These are phyloP conservation scores for Dendrocalamus latiflorus DNA, from an alignment of 202 grass and related monocot species.

Conservation along the genomic window DNA sequence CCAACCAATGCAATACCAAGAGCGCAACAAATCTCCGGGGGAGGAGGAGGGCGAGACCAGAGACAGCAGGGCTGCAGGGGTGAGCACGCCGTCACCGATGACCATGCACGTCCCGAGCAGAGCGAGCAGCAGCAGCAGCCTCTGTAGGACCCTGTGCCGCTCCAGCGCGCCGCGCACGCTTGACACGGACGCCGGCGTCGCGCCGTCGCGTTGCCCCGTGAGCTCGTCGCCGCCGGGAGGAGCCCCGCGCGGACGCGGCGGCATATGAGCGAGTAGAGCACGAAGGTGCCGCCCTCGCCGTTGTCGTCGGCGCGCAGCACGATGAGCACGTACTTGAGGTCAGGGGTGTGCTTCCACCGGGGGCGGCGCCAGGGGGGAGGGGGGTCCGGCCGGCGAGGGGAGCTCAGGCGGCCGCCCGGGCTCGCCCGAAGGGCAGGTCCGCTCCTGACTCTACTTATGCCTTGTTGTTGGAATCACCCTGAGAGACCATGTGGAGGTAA, in stretches of 20 bases:
- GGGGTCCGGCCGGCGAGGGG: too few relatives aligned
- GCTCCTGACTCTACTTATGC: too few relatives aligned
- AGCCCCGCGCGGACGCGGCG: slow-evolving; percentile 61
- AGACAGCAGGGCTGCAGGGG: slow-evolving; percentile 87
- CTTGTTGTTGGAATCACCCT: too few relatives aligned
- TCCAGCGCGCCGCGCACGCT: slow-evolving; percentile 46
- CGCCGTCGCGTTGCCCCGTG: slow-evolving; percentile 20
- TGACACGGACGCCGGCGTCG: neutral
- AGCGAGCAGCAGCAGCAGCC: slow-evolving; percentile 61
- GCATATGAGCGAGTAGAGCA: slow-evolving; percentile 91
- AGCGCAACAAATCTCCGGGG: slow-evolving; percentile 1
- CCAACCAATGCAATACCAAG: neutral
- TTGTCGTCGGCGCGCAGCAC: slow-evolving; percentile 82
- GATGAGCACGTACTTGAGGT: slow-evolving; percentile 80
- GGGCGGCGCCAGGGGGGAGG: too few relatives aligned
- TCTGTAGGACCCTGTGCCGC: slow-evolving; percentile 60
- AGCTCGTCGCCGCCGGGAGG: slow-evolving; percentile 42
- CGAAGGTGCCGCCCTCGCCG: slow-evolving; percentile 97
- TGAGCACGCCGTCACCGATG: slow-evolving; percentile 93
- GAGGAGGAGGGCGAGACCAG: slow-evolving; percentile 35
- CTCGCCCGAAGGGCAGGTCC: too few relatives aligned
- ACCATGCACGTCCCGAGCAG: slow-evolving; percentile 93
- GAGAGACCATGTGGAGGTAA: too few relatives aligned
- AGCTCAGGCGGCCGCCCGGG: too few relatives aligned
- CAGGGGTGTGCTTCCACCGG: too few relatives aligned